phyloP scores from a whole-genome alignment of 2,329 filamentous ascomycete genomes.

The Nemania sp. region DNA sequence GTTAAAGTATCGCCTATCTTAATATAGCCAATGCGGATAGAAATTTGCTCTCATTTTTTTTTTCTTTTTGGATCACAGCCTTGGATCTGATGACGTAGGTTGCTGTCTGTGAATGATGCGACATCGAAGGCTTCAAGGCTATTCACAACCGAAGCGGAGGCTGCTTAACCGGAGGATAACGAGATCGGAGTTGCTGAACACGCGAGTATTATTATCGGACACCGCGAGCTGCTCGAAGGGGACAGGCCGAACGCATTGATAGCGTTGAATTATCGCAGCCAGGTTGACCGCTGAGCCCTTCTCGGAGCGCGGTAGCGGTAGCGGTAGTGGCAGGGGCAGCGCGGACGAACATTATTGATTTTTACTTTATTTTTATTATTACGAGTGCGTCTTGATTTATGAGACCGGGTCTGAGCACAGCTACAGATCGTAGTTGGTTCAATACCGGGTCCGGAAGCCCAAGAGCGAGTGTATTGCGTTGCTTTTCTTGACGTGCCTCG shows the following conservation, averaged over 20 bases:
- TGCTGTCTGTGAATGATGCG: conserved; percentile 39
- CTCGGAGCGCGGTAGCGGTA: conserved; percentile 26
- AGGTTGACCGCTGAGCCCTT: conserved; percentile 40
- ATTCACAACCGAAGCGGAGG: conserved; percentile 48
- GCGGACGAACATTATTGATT: conserved; percentile 50
- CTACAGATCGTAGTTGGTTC: conserved; percentile 40
- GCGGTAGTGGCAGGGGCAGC: conserved; percentile 51
- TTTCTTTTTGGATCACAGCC: conserved; percentile 39
- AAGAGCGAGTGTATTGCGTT: not conserved
- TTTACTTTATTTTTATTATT: too few relatives aligned
- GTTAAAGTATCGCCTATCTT: not conserved
- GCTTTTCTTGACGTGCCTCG: conserved; percentile 41
- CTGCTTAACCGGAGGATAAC: conserved; percentile 49
- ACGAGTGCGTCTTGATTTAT: conserved; percentile 40
- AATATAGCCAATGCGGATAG: conserved; percentile 14
- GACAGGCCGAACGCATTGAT: conserved; percentile 41
- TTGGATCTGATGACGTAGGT: conserved; percentile 41
- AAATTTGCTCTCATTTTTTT: too few relatives aligned
- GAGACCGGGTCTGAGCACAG: conserved; percentile 50
- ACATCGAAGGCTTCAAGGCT: conserved; percentile 43
- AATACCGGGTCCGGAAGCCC: not conserved
- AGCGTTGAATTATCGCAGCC: conserved; percentile 42
- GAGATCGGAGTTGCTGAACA: conserved; percentile 53
- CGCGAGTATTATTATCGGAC: conserved; percentile 47
- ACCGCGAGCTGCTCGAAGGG: conserved; percentile 43